phyloP scores from a whole-genome alignment of 345 rosid genomes.

The Moringa oleifera region DNA sequence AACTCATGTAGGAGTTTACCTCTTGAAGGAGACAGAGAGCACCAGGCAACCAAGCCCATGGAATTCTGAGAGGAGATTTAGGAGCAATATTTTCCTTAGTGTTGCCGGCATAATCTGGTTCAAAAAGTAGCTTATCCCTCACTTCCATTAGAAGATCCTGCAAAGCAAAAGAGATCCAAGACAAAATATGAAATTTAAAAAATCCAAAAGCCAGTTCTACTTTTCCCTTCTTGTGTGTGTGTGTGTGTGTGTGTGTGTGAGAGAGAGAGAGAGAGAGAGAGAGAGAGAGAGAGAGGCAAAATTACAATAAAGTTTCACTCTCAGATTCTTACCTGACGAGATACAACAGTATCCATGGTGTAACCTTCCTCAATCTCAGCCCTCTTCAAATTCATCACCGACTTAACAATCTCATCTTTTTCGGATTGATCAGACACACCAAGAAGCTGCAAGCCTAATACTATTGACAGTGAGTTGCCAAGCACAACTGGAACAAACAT shows the following conservation, averaged over 20 bases:
- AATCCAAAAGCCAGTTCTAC: not conserved
- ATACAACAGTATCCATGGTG: constrained; percentile 58
- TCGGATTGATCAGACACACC: constrained; percentile 74
- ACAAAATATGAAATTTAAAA: not conserved
- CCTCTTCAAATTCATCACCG: constrained; percentile 66
- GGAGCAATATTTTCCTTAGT: constrained; percentile 66
- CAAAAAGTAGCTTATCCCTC: constrained; percentile 94
- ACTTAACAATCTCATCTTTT: constrained; percentile 90
- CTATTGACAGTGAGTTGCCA: constrained; percentile 2
- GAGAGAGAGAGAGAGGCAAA: not conserved
- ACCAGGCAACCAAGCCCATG: constrained; percentile 86
- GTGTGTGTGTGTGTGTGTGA: no score
- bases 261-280: not conserved
- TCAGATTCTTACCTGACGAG: constrained; percentile 64
- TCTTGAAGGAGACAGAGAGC: constrained; percentile 97
- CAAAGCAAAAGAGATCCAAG: constrained; percentile 8
- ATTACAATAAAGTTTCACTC: not conserved
- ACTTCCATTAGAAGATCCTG: constrained; percentile 89
- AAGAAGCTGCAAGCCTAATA: constrained; percentile 48
- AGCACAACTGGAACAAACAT: not conserved
- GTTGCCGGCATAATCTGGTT: constrained; percentile 91
- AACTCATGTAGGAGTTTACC: constrained; percentile 33
- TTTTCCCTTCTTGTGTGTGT: no score
- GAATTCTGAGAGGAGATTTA: constrained; percentile 66
- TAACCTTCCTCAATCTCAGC: constrained; percentile 86